Conservation (phyloP, 768 basidiomycete genomes). For the Pleurotus ostreatus region DNA sequence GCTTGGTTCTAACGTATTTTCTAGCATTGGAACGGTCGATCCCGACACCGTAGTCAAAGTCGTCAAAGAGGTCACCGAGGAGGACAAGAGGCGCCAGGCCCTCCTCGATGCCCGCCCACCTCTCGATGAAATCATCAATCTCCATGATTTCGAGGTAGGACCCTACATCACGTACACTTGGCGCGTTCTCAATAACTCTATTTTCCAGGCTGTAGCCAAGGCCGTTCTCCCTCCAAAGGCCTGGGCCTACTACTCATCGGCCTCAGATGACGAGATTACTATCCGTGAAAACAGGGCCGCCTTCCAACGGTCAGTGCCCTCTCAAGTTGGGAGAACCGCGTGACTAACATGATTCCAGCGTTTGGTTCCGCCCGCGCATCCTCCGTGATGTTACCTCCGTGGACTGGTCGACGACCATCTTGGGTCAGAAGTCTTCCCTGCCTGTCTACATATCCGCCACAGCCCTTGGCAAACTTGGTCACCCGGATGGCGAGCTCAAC, state of each 20-base stretch:
- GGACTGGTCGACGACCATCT: constrained; percentile 81
- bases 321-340: not conserved
- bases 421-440: constrained; percentile 72
- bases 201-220: constrained; percentile 72
- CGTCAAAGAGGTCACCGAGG: constrained; percentile 59
- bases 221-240: constrained; percentile 80
- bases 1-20: not conserved
- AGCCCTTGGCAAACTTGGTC: constrained; percentile 89
- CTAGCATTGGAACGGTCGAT: constrained; percentile 69
- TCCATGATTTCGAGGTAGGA: constrained; percentile 91
- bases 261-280: constrained; percentile 93
- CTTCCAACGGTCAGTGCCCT: constrained; percentile 65
- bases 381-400: constrained; percentile 81
- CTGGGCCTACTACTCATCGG: constrained; percentile 98
- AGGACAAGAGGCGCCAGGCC: constrained; percentile 65
- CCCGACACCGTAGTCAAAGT: constrained; percentile 61
- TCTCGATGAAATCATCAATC: constrained; percentile 75
- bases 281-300: constrained; percentile 86
- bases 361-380: constrained; percentile 91
- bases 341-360: constrained; percentile 25
- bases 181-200: not conserved
- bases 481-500: constrained; percentile 92
- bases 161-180: not conserved
- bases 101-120: constrained; percentile 65
- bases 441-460: constrained; percentile 87